phyloP scores from a whole-genome alignment of 2,329 filamentous ascomycete genomes.

The Plenodomus biglobosus region DNA sequence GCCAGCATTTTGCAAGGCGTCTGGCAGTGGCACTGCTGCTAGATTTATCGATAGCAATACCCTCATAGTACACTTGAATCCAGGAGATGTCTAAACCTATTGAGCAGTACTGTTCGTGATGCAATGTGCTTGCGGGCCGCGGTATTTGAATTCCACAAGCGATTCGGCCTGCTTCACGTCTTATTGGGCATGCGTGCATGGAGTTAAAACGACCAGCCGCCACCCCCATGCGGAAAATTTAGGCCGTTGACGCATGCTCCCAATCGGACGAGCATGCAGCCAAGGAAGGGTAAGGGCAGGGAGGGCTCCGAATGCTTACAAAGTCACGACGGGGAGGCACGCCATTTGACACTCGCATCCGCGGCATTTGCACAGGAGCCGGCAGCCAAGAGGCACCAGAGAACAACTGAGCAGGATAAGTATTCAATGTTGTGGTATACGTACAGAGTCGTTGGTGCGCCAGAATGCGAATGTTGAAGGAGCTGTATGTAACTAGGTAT shows the following conservation, averaged over 20 bases:
- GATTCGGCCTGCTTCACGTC: neutral
- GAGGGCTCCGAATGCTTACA: too few relatives aligned
- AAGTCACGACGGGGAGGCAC: too few relatives aligned
- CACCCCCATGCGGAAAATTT: too few relatives aligned
- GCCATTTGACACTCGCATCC: neutral
- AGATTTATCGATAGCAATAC: neutral
- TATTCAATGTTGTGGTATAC: neutral
- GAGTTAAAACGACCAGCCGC: too few relatives aligned
- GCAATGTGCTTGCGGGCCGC: neutral
- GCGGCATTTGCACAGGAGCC: neutral
- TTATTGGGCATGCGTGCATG: neutral
- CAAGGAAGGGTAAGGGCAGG: too few relatives aligned
- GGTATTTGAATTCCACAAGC: neutral
- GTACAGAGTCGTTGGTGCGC: neutral
- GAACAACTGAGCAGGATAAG: too few relatives aligned
- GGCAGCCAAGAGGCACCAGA: neutral
- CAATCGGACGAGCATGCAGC: neutral
- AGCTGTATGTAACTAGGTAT: too few relatives aligned
- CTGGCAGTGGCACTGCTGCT: neutral
- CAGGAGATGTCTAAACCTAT: neutral
- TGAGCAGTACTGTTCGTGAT: neutral
- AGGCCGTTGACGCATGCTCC: neutral
- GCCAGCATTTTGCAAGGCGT: neutral
- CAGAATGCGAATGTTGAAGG: conserved; percentile 2
- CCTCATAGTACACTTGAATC: neutral